phyloP scores from a whole-genome alignment of 345 rosid species.

The Melaleuca quinquenervia region DNA sequence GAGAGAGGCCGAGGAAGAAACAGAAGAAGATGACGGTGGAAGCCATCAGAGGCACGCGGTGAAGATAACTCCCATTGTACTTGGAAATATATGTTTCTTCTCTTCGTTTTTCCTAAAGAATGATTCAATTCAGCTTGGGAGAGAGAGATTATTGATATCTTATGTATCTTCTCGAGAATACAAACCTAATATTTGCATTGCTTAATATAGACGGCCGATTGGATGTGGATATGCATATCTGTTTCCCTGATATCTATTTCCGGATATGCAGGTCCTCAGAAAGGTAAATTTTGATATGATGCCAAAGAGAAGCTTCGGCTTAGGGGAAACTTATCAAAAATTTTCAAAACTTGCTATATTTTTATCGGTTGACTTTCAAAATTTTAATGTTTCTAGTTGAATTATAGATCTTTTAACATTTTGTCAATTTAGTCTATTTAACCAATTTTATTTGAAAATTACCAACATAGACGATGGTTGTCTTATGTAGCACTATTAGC shows the following conservation, averaged over 20 bases:
- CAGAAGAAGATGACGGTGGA: not conserved
- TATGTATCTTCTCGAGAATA: not conserved
- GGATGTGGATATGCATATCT: not conserved
- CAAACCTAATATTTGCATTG: not conserved
- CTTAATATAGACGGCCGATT: not conserved
- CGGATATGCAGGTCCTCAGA: not conserved
- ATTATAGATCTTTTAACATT: no score
- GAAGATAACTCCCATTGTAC: not conserved
- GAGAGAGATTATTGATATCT: not conserved
- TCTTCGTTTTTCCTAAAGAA: not conserved
- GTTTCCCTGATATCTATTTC: no score
- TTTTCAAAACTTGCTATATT: no score
- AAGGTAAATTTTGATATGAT: no score
- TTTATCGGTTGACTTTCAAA: no score
- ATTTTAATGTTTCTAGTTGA: no score
- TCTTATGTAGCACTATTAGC: no score
- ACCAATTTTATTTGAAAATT: no score
- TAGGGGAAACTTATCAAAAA: no score
- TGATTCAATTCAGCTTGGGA: not conserved
- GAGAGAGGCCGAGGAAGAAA: not conserved
- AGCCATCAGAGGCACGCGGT: not conserved
- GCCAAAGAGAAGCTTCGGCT: no score
- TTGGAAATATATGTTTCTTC: not conserved
- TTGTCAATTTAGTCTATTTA: no score
- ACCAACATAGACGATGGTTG: no score